These are phyloP conservation scores for Ceratocystis alfenasii DNA, from an alignment of 2,329 filamentous ascomycete species.

Conservation along the genomic window DNA sequence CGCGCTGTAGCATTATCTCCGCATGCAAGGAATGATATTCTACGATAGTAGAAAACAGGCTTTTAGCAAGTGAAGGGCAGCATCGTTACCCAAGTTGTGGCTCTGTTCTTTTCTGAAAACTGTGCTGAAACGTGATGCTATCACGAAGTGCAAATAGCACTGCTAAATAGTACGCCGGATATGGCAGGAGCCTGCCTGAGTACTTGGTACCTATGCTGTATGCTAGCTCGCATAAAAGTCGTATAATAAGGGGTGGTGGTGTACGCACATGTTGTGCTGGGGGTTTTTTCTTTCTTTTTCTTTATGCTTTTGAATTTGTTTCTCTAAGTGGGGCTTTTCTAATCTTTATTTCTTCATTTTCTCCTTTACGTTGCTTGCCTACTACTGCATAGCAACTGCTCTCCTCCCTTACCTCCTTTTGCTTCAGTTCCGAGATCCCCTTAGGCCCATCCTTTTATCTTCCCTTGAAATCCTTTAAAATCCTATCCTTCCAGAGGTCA, in stretches of 20 bases:
- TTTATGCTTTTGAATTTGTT: not conserved
- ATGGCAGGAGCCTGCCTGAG: not conserved
- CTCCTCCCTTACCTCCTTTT: not conserved
- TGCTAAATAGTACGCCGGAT: too few relatives aligned
- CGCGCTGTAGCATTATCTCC: not conserved
- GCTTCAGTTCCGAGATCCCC: conserved; percentile 1
- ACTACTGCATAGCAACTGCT: not conserved
- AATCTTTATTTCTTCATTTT: not conserved
- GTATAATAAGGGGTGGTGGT: too few relatives aligned
- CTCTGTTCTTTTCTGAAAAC: not conserved
- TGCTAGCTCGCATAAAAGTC: too few relatives aligned
- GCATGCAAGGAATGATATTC: not conserved
- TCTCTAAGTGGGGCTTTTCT: not conserved
- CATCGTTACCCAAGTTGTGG: not conserved
- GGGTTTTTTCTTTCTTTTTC: too few relatives aligned
- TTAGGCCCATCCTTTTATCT: conserved; percentile 9
- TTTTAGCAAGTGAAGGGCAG: not conserved
- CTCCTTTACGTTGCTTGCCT: not conserved
- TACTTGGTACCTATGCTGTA: not conserved
- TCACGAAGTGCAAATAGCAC: not conserved
- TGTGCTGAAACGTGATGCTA: not conserved
- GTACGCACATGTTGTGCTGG: not conserved
- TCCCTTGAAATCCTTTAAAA: not conserved
- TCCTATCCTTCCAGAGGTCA: not conserved
- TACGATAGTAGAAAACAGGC: not conserved